Evolutionary conservation across 1,284 basidiomycete genomes (phyloP).

Genomic region (Pholiota adiposa): DNA sequence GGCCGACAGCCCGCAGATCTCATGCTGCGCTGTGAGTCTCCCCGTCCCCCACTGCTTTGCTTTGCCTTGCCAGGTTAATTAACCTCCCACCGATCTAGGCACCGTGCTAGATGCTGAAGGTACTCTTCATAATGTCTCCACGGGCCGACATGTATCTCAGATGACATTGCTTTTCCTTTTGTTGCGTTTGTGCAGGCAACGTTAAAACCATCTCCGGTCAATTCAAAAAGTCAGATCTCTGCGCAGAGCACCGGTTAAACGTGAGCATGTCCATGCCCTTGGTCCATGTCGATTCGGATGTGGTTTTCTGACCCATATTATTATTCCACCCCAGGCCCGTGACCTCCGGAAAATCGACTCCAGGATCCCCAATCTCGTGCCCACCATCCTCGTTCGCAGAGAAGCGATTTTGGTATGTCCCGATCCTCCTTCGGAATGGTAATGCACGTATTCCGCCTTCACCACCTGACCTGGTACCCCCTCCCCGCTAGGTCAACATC

Average conservation of each 20-base stretch:
- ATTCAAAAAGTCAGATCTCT: constrained; percentile 90
- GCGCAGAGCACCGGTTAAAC: constrained; percentile 86
- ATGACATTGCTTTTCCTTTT: no score
- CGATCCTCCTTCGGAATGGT: not conserved
- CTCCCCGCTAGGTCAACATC: constrained; percentile 82
- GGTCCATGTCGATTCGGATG: constrained; percentile 3
- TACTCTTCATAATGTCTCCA: constrained; percentile 27
- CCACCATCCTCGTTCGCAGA: constrained; percentile 89
- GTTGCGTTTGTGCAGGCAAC: constrained; percentile 66
- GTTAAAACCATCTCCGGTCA: constrained; percentile 91
- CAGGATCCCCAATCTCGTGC: constrained; percentile 91
- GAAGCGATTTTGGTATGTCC: constrained; percentile 82
- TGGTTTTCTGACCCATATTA: constrained; percentile 13
- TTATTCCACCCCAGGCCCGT: constrained; percentile 85
- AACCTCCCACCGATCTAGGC: constrained; percentile 49
- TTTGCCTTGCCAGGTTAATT: not conserved
- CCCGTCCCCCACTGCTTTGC: constrained; percentile 10
- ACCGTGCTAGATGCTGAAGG: constrained; percentile 87
- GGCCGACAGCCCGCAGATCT: constrained; percentile 80
- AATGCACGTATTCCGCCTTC: not conserved
- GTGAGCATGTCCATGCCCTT: constrained; percentile 50
- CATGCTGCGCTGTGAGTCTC: constrained; percentile 77
- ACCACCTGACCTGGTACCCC: constrained; percentile 16
- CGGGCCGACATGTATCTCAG: constrained; percentile 24
- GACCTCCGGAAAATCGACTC: constrained; percentile 98